Base-by-base conservation (phyloP, 2,329 filamentous ascomycete genomes). In the Coniochaeta pulveracea region DNA sequence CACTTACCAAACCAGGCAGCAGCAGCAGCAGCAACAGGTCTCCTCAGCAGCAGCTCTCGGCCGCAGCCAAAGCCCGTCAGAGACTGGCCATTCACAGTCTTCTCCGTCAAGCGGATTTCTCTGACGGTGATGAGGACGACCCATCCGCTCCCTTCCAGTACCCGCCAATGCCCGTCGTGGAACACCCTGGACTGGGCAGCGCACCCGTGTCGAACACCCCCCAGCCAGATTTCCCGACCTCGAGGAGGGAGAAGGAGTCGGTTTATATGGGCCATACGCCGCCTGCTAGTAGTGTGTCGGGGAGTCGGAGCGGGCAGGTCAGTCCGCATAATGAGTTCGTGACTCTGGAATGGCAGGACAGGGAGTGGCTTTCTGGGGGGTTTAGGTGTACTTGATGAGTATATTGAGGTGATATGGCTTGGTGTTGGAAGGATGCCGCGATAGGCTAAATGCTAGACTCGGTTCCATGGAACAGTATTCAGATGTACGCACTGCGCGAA, bases 41-140 rank as follows among this genome's bases (percentile, higher is more conserved):
- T 10, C 28, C 28, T 4, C 40, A 42, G 26, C 26, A 38, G 15
- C 42, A 41, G 17, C 37, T 45, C 3, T 46, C 44, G 6, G 34
- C 39, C 12, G 44, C 39, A 4, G 47, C 43, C n/a, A 40, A 38
- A 9, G 39, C 39, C 7, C 35, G 45, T 18, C 38, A 47, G 32
- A 33, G 43, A 19, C 39, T 53, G 16, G 48, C 48, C 3, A 43
- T 52, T 8, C 50, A 53, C 29, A 53, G 50, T 23, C 40, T 52
- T 3, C 38, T 53, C 6, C 38, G 45, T 3, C 44, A 44, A 22
- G 47, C 43, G 6, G 39, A 41, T 7, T 50, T 52, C 33, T 44
- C 41, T 10, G 44, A 50, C 19, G 41, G 36, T 3, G 45, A 46
- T 10, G 49, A 46, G 10, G 43, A 47, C 15, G 43, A 45, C 34